phyloP scores from a whole-genome alignment of 306 rosid species.

The Hylodesmum podocarpum region DNA sequence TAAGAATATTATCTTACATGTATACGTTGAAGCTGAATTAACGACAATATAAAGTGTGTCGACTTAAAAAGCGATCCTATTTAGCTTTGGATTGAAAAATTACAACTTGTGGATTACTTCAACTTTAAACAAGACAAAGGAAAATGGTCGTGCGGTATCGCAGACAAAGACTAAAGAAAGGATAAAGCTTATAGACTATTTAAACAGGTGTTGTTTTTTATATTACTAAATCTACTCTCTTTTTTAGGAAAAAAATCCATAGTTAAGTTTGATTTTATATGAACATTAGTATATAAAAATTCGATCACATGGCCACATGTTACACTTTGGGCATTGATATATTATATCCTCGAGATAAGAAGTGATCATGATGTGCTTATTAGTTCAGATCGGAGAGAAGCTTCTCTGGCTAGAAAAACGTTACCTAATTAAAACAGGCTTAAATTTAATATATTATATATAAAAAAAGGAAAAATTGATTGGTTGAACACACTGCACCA shows the following conservation, averaged over 20 bases:
- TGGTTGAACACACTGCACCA: background rate
- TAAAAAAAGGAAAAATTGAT: background rate
- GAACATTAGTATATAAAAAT: background rate
- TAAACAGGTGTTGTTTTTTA: background rate
- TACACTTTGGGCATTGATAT: background rate
- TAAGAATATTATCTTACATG: background rate
- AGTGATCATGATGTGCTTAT: background rate
- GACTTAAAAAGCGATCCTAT: background rate
- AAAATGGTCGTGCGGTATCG: background rate
- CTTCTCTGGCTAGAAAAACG: background rate
- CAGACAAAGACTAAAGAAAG: background rate
- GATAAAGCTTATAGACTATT: background rate
- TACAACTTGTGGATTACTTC: background rate
- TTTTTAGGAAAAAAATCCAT: background rate
- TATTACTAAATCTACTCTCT: background rate
- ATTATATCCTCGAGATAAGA: background rate
- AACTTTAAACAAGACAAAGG: background rate
- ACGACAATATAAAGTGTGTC: background rate
- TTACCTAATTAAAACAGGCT: background rate
- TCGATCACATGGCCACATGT: background rate
- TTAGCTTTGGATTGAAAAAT: background rate
- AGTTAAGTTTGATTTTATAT: background rate
- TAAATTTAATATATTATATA: too few relatives aligned
- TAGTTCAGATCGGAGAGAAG: background rate
- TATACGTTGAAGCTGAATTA: background rate